These are phyloP conservation scores for Rubia balearica DNA, from an alignment of 305 asterid genomes.

Conservation along the genomic window DNA sequence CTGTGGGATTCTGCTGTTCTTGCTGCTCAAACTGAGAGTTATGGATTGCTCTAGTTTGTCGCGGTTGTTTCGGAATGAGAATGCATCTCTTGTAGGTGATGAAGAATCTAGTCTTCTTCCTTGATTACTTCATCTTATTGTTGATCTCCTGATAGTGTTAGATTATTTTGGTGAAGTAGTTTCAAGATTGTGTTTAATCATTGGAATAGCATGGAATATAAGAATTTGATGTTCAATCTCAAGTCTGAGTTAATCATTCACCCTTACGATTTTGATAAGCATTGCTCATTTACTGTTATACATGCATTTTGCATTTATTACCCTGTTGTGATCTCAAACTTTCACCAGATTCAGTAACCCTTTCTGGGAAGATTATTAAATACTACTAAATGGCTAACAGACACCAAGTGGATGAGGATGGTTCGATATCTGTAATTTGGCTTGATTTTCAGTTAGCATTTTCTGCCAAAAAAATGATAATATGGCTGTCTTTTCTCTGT, in stretches of 20 bases:
- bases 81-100: conserved; percentile 22
- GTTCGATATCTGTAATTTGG: no score
- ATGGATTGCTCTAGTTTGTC: conserved; percentile 34
- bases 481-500: background rate
- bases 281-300: background rate
- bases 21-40: conserved; percentile 54
- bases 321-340: background rate
- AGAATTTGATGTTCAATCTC: background rate
- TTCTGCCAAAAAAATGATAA: background rate
- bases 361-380: background rate
- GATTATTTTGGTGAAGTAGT: background rate
- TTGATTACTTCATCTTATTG: background rate
- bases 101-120: conserved; percentile 28
- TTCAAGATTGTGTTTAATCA: background rate
- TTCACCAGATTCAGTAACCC: background rate
- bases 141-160: background rate
- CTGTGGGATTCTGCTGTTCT: conserved; percentile 57
- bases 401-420: background rate
- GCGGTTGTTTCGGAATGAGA: conserved; percentile 7
- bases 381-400: background rate
- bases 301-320: background rate
- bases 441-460: no score
- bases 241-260: background rate
- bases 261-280: background rate
- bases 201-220: conserved; percentile 1